These are phyloP conservation scores for Paulownia fortunei DNA, from an alignment of 257 asterid species.

Conservation along the genomic window DNA sequence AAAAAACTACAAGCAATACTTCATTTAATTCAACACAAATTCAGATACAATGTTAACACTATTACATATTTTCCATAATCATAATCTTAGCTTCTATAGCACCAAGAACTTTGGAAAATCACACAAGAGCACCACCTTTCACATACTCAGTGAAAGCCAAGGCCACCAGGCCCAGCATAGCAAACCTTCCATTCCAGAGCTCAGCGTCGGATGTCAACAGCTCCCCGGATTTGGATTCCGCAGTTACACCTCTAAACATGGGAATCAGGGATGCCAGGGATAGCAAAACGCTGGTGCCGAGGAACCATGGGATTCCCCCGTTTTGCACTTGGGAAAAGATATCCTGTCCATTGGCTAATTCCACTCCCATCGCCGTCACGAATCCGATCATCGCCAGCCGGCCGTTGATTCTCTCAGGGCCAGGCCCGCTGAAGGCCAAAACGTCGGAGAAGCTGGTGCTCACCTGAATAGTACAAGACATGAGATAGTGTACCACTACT, in stretches of 20 bases:
- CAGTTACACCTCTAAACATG: conserved; percentile 57
- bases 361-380: conserved; percentile 75
- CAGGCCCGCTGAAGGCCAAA: conserved; percentile 81
- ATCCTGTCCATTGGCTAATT: conserved; percentile 64
- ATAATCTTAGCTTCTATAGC: not conserved
- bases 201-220: conserved; percentile 74
- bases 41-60: not conserved
- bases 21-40: not conserved
- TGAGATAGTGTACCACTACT: not conserved
- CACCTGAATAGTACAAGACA: conserved; percentile 19
- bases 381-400: conserved; percentile 87
- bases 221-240: conserved; percentile 51
- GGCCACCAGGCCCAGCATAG: conserved; percentile 85
- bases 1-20: not conserved
- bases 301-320: conserved; percentile 69
- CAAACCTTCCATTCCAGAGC: conserved; percentile 84
- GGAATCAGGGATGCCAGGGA: conserved; percentile 74
- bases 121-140: conserved; percentile 64
- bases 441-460: conserved; percentile 55
- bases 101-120: not conserved
- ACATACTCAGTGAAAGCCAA: conserved; percentile 82
- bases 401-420: conserved; percentile 85
- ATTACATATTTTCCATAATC: not conserved
- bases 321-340: conserved; percentile 54
- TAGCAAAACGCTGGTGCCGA: conserved; percentile 55